These are phyloP conservation scores for Penstemon davidsonii DNA, from an alignment of 257 asterid species.

Conservation along the genomic window DNA sequence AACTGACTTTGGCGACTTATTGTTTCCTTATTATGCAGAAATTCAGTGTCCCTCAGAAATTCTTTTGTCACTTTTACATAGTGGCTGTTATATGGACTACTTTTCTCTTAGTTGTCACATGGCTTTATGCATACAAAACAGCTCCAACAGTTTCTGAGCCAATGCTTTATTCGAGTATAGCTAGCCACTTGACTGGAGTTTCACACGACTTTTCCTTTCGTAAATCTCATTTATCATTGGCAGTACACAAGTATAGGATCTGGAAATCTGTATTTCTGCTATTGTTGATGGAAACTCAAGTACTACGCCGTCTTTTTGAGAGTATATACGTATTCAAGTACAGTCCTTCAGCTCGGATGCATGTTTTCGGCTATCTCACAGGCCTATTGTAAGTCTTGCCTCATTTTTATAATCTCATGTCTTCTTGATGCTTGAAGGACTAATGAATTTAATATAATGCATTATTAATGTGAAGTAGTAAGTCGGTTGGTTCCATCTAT, in stretches of 20 bases:
- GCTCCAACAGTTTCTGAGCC: slow-evolving; percentile 48
- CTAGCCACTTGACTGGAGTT: slow-evolving; percentile 70
- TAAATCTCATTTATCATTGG: slow-evolving; percentile 35
- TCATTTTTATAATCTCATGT: background rate
- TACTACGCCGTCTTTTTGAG: slow-evolving; percentile 79
- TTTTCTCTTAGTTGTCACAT: slow-evolving; percentile 63
- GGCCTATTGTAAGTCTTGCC: slow-evolving; percentile 67
- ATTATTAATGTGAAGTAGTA: background rate
- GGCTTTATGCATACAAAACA: slow-evolving; percentile 59
- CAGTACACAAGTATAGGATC: slow-evolving; percentile 41
- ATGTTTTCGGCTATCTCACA: slow-evolving; percentile 63
- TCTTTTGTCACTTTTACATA: slow-evolving; percentile 77
- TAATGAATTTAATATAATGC: background rate
- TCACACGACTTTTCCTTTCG: slow-evolving; percentile 45
- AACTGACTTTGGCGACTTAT: slow-evolving; percentile 4
- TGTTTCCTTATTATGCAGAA: slow-evolving; percentile 49
- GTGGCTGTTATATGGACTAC: slow-evolving; percentile 70
- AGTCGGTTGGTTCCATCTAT: background rate
- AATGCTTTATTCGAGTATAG: slow-evolving; percentile 48
- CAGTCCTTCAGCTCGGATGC: slow-evolving; percentile 89
- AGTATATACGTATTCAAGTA: slow-evolving; percentile 74
- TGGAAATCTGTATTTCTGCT: slow-evolving; percentile 77
- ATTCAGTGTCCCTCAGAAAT: slow-evolving; percentile 72
- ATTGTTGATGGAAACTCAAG: slow-evolving; percentile 79
- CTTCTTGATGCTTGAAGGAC: background rate